Percentiles rank a stretch among this genome's conserved stretches.
Evolutionary conservation across 108 stramenopile genomes (phyloP).

Genomic region (Cafeteria roenbergensis): DNA sequence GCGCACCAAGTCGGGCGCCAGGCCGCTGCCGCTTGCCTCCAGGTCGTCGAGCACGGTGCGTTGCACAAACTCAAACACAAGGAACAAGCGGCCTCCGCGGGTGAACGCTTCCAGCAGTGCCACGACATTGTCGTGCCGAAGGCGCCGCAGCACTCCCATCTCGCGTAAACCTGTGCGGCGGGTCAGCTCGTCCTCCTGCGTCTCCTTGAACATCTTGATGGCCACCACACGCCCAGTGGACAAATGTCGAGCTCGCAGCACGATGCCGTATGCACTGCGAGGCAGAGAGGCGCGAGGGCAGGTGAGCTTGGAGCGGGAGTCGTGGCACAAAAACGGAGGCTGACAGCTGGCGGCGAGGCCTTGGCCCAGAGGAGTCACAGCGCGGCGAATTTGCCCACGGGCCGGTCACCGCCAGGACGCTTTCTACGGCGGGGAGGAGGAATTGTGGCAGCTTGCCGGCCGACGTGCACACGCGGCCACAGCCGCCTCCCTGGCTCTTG

Average conservation of each 20-base stretch:
- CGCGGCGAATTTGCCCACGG: too few relatives aligned
- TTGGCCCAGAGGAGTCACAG: too few relatives aligned
- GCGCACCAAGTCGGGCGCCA: slow-evolving; percentile 12
- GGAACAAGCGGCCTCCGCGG: slow-evolving; percentile 41
- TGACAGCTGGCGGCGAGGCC: too few relatives aligned
- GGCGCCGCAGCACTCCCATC: slow-evolving; percentile 45
- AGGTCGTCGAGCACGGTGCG: slow-evolving; percentile 52
- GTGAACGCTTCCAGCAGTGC: slow-evolving; percentile 45
- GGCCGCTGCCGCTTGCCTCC: slow-evolving; percentile 31
- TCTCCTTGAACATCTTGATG: slow-evolving; percentile 54
- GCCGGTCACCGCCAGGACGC: too few relatives aligned
- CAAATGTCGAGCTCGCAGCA: slow-evolving; percentile 46
- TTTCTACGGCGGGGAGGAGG: too few relatives aligned
- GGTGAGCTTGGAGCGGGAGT: too few relatives aligned
- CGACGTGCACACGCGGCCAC: too few relatives aligned
- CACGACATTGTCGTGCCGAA: slow-evolving; percentile 47
- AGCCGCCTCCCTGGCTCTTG: too few relatives aligned
- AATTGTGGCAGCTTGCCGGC: too few relatives aligned
- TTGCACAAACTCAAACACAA: slow-evolving; percentile 54
- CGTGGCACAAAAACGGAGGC: too few relatives aligned
- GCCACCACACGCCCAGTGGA: slow-evolving; percentile 33
- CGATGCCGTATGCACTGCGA: slow-evolving; percentile 46
- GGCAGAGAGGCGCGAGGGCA: too few relatives aligned
- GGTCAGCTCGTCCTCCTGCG: slow-evolving; percentile 32
- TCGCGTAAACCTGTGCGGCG: slow-evolving; percentile 53